Conservation (phyloP, 805 yeast species). For the Kazachstania taianensis region DNA sequence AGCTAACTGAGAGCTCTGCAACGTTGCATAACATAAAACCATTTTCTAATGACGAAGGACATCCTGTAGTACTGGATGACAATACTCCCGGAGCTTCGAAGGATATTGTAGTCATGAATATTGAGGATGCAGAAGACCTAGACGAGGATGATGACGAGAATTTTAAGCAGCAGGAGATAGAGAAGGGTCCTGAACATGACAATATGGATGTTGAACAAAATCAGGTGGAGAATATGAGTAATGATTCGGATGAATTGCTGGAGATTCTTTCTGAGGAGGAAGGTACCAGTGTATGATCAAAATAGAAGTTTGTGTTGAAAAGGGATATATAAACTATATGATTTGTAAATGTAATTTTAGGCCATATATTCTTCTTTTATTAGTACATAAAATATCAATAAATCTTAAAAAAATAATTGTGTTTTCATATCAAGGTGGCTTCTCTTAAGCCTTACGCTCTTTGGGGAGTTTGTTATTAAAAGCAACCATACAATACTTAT, state of each 20-base stretch:
- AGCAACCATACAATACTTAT: too few relatives aligned
- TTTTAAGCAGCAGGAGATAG: neutral
- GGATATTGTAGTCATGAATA: slow-evolving; percentile 18
- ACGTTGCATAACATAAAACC: slow-evolving; percentile 23
- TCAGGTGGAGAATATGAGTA: too few relatives aligned
- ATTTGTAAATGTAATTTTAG: too few relatives aligned
- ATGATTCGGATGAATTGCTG: slow-evolving; percentile 12
- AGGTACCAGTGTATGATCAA: too few relatives aligned
- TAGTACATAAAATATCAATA: too few relatives aligned
- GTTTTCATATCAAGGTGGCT: too few relatives aligned
- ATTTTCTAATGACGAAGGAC: slow-evolving; percentile 24
- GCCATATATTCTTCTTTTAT: too few relatives aligned
- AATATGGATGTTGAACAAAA: neutral
- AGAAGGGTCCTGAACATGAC: neutral
- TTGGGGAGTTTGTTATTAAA: too few relatives aligned
- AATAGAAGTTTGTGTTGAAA: too few relatives aligned
- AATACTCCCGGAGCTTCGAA: slow-evolving; percentile 3
- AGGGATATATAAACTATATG: too few relatives aligned
- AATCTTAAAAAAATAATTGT: too few relatives aligned
- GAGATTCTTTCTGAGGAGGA: slow-evolving; percentile 10
- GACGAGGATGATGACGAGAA: neutral
- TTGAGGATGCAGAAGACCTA: slow-evolving; percentile 15
- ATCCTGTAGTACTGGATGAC: slow-evolving; percentile 28
- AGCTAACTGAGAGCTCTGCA: slow-evolving; percentile 26
- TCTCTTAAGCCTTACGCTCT: too few relatives aligned